A percentile compares a stretch with the other conserved stretches of the same genome.
These are phyloP conservation scores for Exophiala aquamarina DNA, from an alignment of 2,329 filamentous ascomycete genomes.

Conservation along the genomic window DNA sequence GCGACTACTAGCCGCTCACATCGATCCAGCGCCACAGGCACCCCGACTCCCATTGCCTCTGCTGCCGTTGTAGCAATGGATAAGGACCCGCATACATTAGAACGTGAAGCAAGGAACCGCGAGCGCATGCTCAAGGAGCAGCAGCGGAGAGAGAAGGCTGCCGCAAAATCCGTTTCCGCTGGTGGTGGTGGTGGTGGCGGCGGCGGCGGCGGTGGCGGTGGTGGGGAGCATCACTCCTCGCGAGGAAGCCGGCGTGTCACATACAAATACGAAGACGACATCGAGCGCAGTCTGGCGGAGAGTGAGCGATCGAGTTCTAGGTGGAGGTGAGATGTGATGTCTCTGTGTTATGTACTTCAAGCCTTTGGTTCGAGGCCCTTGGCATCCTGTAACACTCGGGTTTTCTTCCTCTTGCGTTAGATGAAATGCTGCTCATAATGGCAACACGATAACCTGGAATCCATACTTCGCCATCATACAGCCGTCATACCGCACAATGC, in stretches of 20 bases:
- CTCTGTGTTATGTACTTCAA: no score
- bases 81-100: constrained; percentile 66
- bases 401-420: no score
- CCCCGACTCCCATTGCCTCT: constrained; percentile 9
- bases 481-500: no score
- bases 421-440: no score
- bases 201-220: constrained; percentile 3
- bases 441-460: no score
- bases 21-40: constrained; percentile 20
- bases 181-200: constrained; percentile 7
- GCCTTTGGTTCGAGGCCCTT: no score
- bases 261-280: constrained; percentile 52
- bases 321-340: constrained; percentile 19
- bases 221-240: no score
- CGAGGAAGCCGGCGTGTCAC: constrained; percentile 40
- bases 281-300: constrained; percentile 39
- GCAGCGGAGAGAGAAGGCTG: constrained; percentile 62
- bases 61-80: constrained; percentile 3
- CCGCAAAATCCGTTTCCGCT: constrained; percentile 25
- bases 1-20: constrained; percentile 27
- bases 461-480: no score
- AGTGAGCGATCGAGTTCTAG: constrained; percentile 36
- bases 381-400: no score
- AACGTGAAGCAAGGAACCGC: constrained; percentile 65
- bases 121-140: constrained; percentile 66